These are phyloP conservation scores for Colletotrichum filicis DNA, from an alignment of 2,329 filamentous ascomycete genomes.

Conservation along the genomic window DNA sequence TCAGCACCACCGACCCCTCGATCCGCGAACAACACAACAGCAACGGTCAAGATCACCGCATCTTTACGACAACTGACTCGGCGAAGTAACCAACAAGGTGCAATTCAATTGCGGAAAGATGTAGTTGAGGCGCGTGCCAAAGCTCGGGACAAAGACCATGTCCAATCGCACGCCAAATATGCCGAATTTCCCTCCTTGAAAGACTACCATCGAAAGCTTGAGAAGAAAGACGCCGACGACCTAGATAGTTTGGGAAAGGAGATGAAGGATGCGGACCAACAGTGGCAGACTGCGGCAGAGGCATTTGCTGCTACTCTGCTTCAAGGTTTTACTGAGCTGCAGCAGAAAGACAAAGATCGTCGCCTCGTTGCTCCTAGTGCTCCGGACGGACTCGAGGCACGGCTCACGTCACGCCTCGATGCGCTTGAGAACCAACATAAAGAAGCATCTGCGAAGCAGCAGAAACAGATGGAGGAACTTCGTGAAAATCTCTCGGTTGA, in stretches of 20 bases:
- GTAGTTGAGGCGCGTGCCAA: slow-evolving; percentile 8
- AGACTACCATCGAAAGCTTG: slow-evolving; percentile 7
- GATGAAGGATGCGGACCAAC: background rate
- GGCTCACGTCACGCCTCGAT: slow-evolving; percentile 14
- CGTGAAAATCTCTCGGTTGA: background rate
- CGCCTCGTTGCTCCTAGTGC: background rate
- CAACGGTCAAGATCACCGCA: slow-evolving; percentile 1
- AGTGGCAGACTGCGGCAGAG: background rate
- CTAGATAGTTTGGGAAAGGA: slow-evolving; percentile 5
- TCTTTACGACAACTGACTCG: slow-evolving; percentile 1
- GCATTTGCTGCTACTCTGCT: slow-evolving; percentile 5
- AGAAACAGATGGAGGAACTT: slow-evolving; percentile 23
- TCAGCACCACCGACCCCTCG: slow-evolving; percentile 1
- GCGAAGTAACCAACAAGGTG: slow-evolving; percentile 9
- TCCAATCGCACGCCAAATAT: slow-evolving; percentile 5
- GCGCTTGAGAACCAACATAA: slow-evolving; percentile 20
- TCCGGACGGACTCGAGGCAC: background rate
- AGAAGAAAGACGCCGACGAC: slow-evolving; percentile 20
- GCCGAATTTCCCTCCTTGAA: slow-evolving; percentile 25
- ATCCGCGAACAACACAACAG: background rate
- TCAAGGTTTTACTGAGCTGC: slow-evolving; percentile 5
- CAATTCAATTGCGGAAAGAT: slow-evolving; percentile 10
- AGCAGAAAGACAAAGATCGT: background rate
- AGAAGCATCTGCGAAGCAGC: slow-evolving; percentile 32
- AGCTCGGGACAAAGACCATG: slow-evolving; percentile 6